phyloP scores from a whole-genome alignment of 805 yeast species.

The Pichia nakasei region DNA sequence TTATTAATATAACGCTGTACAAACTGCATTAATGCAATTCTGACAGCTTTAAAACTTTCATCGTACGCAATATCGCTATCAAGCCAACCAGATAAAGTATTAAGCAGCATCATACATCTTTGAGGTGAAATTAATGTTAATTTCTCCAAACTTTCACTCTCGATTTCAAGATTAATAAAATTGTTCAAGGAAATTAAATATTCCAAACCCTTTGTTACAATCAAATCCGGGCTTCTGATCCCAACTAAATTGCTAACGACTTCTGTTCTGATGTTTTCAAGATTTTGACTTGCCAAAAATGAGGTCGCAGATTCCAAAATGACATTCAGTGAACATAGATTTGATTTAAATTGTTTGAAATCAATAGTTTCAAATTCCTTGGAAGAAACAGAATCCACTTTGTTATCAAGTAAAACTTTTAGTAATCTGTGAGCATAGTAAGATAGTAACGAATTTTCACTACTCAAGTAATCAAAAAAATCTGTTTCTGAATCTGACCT shows the following conservation, averaged over 20 bases:
- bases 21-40: slow-evolving; percentile 45
- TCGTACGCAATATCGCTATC: slow-evolving; percentile 58
- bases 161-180: slow-evolving; percentile 30
- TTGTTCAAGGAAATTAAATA: slow-evolving; percentile 41
- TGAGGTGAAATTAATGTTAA: slow-evolving; percentile 50
- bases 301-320: slow-evolving; percentile 29
- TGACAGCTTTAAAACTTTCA: slow-evolving; percentile 37
- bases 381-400: slow-evolving; percentile 20
- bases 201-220: slow-evolving; percentile 34
- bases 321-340: slow-evolving; percentile 29
- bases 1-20: slow-evolving; percentile 21
- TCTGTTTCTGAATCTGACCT: not conserved
- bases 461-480: not conserved
- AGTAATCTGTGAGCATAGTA: slow-evolving; percentile 31
- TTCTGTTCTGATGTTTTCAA: slow-evolving; percentile 48
- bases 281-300: slow-evolving; percentile 27
- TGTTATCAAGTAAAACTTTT: slow-evolving; percentile 23
- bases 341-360: slow-evolving; percentile 25
- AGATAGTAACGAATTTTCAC: slow-evolving; percentile 6
- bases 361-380: slow-evolving; percentile 19
- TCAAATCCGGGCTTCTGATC: slow-evolving; percentile 30
- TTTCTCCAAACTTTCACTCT: slow-evolving; percentile 15
- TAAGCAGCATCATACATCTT: slow-evolving; percentile 54
- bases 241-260: slow-evolving; percentile 63
- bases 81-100: slow-evolving; percentile 46